Conservation (phyloP, 768 basidiomycete species). For the Pleurotus djamor region DNA sequence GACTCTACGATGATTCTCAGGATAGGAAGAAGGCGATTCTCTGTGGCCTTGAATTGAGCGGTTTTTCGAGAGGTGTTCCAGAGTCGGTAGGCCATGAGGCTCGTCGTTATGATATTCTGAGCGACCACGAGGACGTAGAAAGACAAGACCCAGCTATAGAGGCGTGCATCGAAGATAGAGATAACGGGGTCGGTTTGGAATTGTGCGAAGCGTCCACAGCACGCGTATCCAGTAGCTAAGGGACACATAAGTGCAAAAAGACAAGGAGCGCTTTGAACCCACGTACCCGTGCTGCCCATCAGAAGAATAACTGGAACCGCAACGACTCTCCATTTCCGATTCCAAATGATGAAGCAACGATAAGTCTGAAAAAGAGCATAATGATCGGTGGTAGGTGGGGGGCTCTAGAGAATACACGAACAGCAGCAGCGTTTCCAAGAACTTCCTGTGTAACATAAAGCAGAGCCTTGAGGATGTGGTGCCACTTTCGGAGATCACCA, state of each 20-base stretch:
- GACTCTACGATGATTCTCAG: constrained; percentile 15
- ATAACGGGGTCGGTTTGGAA: constrained; percentile 1
- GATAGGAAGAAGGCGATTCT: constrained; percentile 10
- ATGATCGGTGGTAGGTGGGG: background rate
- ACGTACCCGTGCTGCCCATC: constrained; percentile 9
- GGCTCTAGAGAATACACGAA: background rate
- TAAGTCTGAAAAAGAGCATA: constrained; percentile 12
- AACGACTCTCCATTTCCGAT: constrained; percentile 7
- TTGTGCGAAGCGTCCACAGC: constrained; percentile 10
- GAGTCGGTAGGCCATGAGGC: constrained; percentile 16
- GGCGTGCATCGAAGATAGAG: constrained; percentile 11
- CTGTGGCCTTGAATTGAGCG: background rate
- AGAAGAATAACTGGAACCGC: constrained; percentile 12
- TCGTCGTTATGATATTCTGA: constrained; percentile 16
- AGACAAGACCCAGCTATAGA: constrained; percentile 14
- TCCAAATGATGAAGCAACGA: constrained; percentile 18
- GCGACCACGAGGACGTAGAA: constrained; percentile 16
- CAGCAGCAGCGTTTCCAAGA: constrained; percentile 15
- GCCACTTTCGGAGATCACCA: constrained; percentile 11
- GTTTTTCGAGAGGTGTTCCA: constrained; percentile 12
- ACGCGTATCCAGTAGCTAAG: constrained; percentile 15
- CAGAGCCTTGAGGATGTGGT: constrained; percentile 15
- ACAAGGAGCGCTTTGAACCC: no score
- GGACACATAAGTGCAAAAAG: no score
- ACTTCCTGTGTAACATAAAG: constrained; percentile 15